Conservation (phyloP, 805 yeast species). For the Candida odintsovae region DNA sequence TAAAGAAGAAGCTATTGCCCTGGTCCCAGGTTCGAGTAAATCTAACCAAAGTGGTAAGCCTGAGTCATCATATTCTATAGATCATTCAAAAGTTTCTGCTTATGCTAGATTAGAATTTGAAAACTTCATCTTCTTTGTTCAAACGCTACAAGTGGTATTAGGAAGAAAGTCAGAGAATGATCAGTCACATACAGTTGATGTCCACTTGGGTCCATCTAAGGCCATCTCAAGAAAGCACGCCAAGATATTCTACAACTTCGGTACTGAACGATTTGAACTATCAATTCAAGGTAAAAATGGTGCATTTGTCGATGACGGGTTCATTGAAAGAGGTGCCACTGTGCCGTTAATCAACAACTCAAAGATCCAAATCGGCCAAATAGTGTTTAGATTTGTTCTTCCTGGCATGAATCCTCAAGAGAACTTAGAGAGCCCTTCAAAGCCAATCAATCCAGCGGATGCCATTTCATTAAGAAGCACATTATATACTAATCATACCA, state of each 20-base stretch:
- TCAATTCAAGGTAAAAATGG: constrained; percentile 93
- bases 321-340: constrained; percentile 87
- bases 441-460: constrained; percentile 54
- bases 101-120: constrained; percentile 84
- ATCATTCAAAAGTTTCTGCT: constrained; percentile 35
- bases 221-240: constrained; percentile 95
- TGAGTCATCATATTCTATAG: constrained; percentile 5
- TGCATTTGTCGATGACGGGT: constrained; percentile 88
- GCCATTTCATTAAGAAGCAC: constrained; percentile 52
- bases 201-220: constrained; percentile 86
- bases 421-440: constrained; percentile 23
- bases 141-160: constrained; percentile 86
- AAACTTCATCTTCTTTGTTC: constrained; percentile 90
- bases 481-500: constrained; percentile 29
- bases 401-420: constrained; percentile 56
- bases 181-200: constrained; percentile 71
- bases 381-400: constrained; percentile 78
- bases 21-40: constrained; percentile 11
- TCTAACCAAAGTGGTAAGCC: constrained; percentile 1
- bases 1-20: constrained; percentile 12
- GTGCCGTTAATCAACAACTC: constrained; percentile 80
- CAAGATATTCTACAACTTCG: constrained; percentile 92
- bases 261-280: constrained; percentile 89
- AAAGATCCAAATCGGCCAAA: constrained; percentile 88
- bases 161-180: constrained; percentile 86